Evolutionary conservation across 2,329 filamentous ascomycete species (phyloP), one percentile per base, ranked within the genome.

Genomic region (Leptographium radiaticola): DNA sequence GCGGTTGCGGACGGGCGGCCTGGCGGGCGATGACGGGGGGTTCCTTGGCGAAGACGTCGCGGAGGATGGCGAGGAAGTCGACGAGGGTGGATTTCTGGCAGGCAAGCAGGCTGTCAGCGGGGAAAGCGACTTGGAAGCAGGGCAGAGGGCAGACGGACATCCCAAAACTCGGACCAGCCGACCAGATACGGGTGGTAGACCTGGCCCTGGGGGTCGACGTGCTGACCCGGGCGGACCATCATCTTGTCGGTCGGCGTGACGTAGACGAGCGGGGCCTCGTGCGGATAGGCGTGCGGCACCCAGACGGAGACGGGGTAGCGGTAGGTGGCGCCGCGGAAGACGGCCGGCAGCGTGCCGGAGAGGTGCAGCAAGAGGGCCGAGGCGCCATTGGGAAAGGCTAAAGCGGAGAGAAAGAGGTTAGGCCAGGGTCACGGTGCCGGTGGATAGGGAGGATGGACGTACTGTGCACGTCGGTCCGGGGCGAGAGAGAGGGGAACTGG

Each of bases 391-490:
- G 95, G 86, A 66, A 90, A 95, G 54, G 91, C 89, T 95, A 63
- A 20, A 18, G 38, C 53, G 8, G 49, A 51, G 59, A 59, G 13
- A 49, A 13, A 2, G 11, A n/a, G 9, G 65, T 53, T 33, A 31
- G 47, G 8, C 2, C 31, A 18, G 10, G 30, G 18, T 15, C 13
- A 25, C 6, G n/a, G n/a, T 31, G 34, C 9, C 2, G 9, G 34
- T 13, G 34, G 34, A 36, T 9, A 36, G 3, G 36, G 15, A 30
- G 4, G n/a, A 18, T 8, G 51, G 47, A 54, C 81, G 62, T 77
- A 95, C 89, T 97, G 70, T 97, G 94, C 51, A 97, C 90, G 68
- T 97, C 90, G 57, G 93, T 98, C 61, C 87, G 81, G 31, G 90
- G 89, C 10, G 84, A 79, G 25, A 98, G 75, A 2, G 87, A 86